Conservation (phyloP, 2,329 filamentous ascomycete genomes). For the Penicillium hordei region DNA sequence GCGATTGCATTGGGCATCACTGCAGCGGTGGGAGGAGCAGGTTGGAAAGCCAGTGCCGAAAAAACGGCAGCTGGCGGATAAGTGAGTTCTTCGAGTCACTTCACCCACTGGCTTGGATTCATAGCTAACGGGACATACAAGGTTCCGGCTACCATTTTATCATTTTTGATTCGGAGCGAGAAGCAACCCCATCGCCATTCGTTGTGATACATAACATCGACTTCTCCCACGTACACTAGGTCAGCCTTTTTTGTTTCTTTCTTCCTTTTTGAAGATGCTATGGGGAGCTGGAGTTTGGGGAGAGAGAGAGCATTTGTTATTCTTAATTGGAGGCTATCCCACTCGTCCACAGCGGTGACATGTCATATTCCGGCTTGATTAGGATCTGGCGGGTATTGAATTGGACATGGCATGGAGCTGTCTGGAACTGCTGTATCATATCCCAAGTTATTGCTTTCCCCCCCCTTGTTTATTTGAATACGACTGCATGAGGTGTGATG, state of each 20-base stretch:
- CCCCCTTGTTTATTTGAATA: not conserved
- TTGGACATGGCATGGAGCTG: not conserved
- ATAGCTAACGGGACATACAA: not conserved
- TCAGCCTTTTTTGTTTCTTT: not conserved
- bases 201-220: not conserved
- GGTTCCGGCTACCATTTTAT: not conserved
- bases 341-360: not conserved
- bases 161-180: not conserved
- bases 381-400: not conserved
- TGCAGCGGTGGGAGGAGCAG: constrained; percentile 44
- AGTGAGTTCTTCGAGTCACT: constrained; percentile 10
- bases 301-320: not conserved
- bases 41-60: constrained; percentile 41
- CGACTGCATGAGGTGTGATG: not conserved
- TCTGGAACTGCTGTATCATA: not conserved
- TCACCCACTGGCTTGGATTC: not conserved
- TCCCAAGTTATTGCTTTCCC: not conserved
- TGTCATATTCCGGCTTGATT: not conserved
- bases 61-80: constrained; percentile 28
- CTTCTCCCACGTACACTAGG: not conserved
- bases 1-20: constrained; percentile 49
- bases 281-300: not conserved
- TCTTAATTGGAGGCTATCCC: not conserved
- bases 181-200: not conserved
- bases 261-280: not conserved